Evolutionary conservation across 2,329 filamentous ascomycete species (phyloP), one percentile per base, ranked within the genome.

Genomic region (Pestalotiopsis sp.): DNA sequence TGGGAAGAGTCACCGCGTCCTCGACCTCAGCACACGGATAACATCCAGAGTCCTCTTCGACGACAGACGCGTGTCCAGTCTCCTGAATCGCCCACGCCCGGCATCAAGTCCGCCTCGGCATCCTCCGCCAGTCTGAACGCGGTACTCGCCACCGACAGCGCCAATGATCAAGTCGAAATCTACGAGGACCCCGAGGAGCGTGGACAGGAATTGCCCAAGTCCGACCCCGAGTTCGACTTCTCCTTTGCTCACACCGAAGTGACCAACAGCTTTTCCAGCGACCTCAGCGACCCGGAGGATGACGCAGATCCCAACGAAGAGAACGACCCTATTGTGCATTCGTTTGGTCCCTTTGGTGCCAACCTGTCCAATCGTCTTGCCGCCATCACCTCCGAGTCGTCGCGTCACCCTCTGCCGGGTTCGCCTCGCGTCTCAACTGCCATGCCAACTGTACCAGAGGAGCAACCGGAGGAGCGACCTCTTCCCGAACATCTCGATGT

Each of bases 281-380:
- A 90, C 65, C 80, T 87, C 31, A 88, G 85, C 71, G 85, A 87
- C 38, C 81, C 80, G 66, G 78, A 82, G 4, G 90, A 92, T 20
- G 90, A 94, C 20, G 91, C 93, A 65, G 90, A 97, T 71, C 91
- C 93, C 0, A 92, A 95, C 74, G 95, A 98, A 83, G 95, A 98
- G 81, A 98, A 98, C 72, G 96, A 98, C 74, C 95, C 95, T 2
- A 90, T 97, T 67, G 85, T 98, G 20, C 93, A 96, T 80, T 97
- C 95, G 0, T 98, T 98, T 73, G 95, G 94, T 17, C 94, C 94
- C 0, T 97, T 93, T 76, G 94, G 94, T 57, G 92, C 93, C 66
- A 93, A 97, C 77, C 86, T 97, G 49, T 90, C 95, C n/a, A 89
- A 89, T 70, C 91, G 93, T 31, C 87, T 98, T 79, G 92, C 93